Conservation (phyloP, 805 yeast genomes). For the Kodamaea neixiangensis region DNA sequence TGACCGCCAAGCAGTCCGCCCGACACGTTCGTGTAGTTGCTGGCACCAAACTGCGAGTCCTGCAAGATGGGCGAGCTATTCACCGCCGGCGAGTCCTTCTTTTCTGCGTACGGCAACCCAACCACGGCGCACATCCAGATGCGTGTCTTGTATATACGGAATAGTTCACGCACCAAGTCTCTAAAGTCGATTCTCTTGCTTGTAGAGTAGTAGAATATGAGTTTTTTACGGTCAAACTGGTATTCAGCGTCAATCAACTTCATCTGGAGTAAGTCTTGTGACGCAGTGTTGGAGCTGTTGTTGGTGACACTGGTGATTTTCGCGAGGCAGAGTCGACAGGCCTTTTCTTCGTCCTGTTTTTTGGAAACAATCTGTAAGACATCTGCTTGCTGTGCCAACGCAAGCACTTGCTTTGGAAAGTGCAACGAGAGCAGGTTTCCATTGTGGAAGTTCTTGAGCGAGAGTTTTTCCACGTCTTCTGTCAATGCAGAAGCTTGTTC, state of each 20-base stretch:
- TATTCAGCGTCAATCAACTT: slow-evolving; percentile 74
- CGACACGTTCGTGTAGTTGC: slow-evolving; percentile 8
- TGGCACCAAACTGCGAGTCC: slow-evolving; percentile 5
- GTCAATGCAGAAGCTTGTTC: slow-evolving; percentile 69
- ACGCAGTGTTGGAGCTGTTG: slow-evolving; percentile 9
- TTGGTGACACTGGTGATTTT: slow-evolving; percentile 49
- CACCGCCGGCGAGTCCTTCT: not conserved
- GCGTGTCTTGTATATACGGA: slow-evolving; percentile 74
- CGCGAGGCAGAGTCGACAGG: slow-evolving; percentile 60
- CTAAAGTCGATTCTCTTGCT: slow-evolving; percentile 71
- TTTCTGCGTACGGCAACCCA: slow-evolving; percentile 35
- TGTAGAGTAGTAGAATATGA: slow-evolving; percentile 60
- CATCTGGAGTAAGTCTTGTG: slow-evolving; percentile 44
- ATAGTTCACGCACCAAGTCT: slow-evolving; percentile 69
- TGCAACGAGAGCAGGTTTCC: slow-evolving; percentile 42
- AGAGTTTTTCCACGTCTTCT: slow-evolving; percentile 26
- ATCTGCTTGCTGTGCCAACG: slow-evolving; percentile 64
- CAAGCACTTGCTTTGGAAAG: slow-evolving; percentile 66
- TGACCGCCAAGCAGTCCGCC: not conserved
- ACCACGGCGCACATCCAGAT: slow-evolving; percentile 81
- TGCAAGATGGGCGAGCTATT: slow-evolving; percentile 5
- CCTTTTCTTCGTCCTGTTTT: slow-evolving; percentile 67
- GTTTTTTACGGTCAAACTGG: slow-evolving; percentile 78
- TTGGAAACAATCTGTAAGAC: slow-evolving; percentile 59
- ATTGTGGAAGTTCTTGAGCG: slow-evolving; percentile 24